Percentiles rank a stretch among this genome's conserved stretches.
These are phyloP conservation scores for Hirschioporus abietinus DNA, from an alignment of 768 basidiomycete species.

Conservation along the genomic window DNA sequence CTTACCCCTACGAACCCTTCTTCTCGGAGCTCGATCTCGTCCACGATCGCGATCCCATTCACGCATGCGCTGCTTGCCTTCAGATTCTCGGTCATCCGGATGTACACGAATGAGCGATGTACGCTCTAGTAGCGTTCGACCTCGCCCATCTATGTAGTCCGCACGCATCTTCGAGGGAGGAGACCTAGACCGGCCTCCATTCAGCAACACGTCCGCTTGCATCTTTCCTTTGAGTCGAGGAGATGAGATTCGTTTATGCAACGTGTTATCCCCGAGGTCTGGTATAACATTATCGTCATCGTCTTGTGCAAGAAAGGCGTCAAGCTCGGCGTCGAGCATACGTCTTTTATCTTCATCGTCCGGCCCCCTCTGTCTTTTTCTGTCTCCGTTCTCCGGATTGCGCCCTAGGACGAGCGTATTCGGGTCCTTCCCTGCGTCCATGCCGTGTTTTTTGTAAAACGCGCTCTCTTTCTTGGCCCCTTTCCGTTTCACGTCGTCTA, in stretches of 20 bases:
- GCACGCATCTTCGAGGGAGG: conserved; percentile 66
- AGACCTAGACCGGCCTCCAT: conserved; percentile 26
- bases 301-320: conserved; percentile 15
- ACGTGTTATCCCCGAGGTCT: conserved; percentile 36
- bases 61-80: conserved; percentile 37
- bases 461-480: conserved; percentile 68
- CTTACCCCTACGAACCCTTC: not conserved
- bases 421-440: conserved; percentile 54
- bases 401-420: conserved; percentile 31
- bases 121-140: conserved; percentile 51
- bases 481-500: conserved; percentile 70
- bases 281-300: conserved; percentile 32
- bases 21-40: conserved; percentile 12
- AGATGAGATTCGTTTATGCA: not conserved
- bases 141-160: conserved; percentile 50
- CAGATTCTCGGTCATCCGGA: conserved; percentile 32
- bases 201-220: conserved; percentile 1
- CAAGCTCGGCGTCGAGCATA: conserved; percentile 15
- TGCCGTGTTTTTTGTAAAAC: conserved; percentile 76
- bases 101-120: conserved; percentile 43
- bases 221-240: not conserved
- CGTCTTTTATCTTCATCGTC: conserved; percentile 8
- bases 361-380: conserved; percentile 30
- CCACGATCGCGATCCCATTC: conserved; percentile 20
- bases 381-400: conserved; percentile 16